Evolutionary conservation across 2,329 filamentous ascomycete species (phyloP), one percentile per base, ranked within the genome.

Genomic region (Biscogniauxia sp.): DNA sequence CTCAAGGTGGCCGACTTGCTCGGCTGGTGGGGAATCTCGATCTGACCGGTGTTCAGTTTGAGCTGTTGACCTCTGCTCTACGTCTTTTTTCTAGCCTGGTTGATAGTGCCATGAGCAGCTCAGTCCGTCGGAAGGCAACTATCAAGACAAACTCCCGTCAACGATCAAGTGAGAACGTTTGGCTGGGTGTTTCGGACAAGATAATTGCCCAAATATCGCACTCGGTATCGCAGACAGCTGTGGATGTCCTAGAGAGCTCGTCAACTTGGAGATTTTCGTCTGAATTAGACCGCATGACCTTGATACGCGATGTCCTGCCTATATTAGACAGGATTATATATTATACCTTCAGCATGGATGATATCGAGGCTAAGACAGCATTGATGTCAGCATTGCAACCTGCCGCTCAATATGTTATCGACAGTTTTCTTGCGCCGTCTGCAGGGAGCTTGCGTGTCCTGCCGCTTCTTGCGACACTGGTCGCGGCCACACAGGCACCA

Each of bases 241-340:
- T 96, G 23, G 93, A 96, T 70, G 85, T 96, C 6, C 89, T 96
- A 67, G 93, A 96, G 76, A 95, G 90, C 74, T 91, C 90, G 45
- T 85, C 87, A 28, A 92, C 88, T 5, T 99, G 94, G 95, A 89
- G 88, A 66, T 97, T 96, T 72, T 81, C 84, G 6, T 82, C 84
- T 1, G 82, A 86, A 11, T 79, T 87, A 25, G 88, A 93, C 66
- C 87, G 89, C 51, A 84, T 87, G 55, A 80, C 87, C 59, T 83
- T 97, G 54, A 85, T 91, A 61, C 82, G 83, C 19, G 82, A 82
- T 51, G 85, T 97, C 25, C 83, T 91, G 25, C 82, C 82, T 5
- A 84, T 89, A 15, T 88, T 97, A 70, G 83, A 89, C 64, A 88
- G 85, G 53, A 81, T 96, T 28, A 77, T 97, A 20, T 79, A 83